A percentile compares a stretch with the other conserved stretches of the same genome.
Evolutionary conservation across 78 protist species (phyloP).

Genomic region (Dictyostelium capitatum): DNA sequence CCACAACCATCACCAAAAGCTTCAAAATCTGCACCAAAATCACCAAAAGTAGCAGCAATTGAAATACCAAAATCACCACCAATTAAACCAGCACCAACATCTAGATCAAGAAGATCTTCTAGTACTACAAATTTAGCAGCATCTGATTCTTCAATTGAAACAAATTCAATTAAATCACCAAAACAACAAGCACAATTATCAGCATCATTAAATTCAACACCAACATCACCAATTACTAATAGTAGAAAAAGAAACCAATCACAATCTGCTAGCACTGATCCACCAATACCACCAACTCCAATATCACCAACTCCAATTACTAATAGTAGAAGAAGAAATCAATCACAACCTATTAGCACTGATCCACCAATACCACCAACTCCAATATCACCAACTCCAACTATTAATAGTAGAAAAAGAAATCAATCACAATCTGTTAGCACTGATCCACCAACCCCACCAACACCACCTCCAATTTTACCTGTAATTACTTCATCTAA

Average conservation of each 20-base stretch:
- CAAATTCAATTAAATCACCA: neutral
- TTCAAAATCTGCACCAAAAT: neutral
- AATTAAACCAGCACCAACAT: neutral
- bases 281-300: neutral
- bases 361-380: neutral
- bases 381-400: neutral
- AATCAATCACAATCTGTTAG: neutral
- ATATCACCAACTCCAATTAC: neutral
- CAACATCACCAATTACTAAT: neutral
- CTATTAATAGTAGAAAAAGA: neutral
- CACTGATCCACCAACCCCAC: neutral
- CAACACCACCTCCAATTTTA: neutral
- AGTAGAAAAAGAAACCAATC: neutral
- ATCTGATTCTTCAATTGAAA: neutral
- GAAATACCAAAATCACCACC: neutral
- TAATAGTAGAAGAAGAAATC: constrained; percentile 8
- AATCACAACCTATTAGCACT: neutral
- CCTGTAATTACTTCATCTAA: no score
- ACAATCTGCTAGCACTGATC: neutral
- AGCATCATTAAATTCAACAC: neutral
- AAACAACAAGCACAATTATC: neutral
- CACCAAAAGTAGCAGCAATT: neutral
- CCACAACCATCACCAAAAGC: neutral
- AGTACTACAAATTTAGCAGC: neutral
- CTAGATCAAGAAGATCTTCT: neutral